phyloP scores from a whole-genome alignment of 2,329 filamentous ascomycete species.

The Pyrenophora graminea region DNA sequence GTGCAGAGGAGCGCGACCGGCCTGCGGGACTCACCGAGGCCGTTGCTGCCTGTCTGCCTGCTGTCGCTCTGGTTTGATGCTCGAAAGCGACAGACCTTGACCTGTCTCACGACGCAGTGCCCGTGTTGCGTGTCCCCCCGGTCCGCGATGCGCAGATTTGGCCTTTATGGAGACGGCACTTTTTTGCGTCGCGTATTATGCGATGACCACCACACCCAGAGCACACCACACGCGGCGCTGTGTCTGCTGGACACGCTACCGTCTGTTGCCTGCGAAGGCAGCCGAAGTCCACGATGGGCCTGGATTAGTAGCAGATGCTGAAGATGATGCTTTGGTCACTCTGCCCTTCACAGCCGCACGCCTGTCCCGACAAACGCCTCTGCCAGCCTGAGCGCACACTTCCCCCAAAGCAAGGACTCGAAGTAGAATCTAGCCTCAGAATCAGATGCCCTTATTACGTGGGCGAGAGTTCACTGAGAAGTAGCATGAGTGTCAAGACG shows the following conservation, averaged over 20 bases:
- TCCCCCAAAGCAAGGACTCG: constrained; percentile 39
- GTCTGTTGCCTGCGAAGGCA: constrained; percentile 26
- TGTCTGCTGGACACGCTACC: constrained; percentile 26
- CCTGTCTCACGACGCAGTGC: constrained; percentile 24
- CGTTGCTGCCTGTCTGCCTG: no score
- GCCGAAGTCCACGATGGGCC: constrained; percentile 29
- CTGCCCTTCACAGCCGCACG: constrained; percentile 31
- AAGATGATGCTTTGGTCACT: constrained; percentile 41
- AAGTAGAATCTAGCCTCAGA: constrained; percentile 41
- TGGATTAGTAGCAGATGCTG: constrained; percentile 43
- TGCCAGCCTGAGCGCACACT: constrained; percentile 38
- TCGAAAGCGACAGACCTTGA: constrained; percentile 19
- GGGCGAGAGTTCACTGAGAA: constrained; percentile 45
- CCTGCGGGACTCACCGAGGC: constrained; percentile 1
- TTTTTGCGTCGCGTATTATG: constrained; percentile 38
- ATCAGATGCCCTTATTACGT: constrained; percentile 46
- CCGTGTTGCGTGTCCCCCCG: constrained; percentile 34
- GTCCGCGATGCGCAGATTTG: constrained; percentile 38
- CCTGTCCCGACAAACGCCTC: constrained; percentile 37
- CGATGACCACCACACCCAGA: constrained; percentile 39
- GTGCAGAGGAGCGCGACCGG: constrained; percentile 2
- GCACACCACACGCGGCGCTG: constrained; percentile 33
- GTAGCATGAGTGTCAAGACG: constrained; percentile 40
- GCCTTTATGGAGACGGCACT: constrained; percentile 38
- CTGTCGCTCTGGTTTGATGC: constrained; percentile 18